These are phyloP conservation scores for Ceratobasidium sp. DNA, from an alignment of 1,284 basidiomycete genomes.

Conservation along the genomic window DNA sequence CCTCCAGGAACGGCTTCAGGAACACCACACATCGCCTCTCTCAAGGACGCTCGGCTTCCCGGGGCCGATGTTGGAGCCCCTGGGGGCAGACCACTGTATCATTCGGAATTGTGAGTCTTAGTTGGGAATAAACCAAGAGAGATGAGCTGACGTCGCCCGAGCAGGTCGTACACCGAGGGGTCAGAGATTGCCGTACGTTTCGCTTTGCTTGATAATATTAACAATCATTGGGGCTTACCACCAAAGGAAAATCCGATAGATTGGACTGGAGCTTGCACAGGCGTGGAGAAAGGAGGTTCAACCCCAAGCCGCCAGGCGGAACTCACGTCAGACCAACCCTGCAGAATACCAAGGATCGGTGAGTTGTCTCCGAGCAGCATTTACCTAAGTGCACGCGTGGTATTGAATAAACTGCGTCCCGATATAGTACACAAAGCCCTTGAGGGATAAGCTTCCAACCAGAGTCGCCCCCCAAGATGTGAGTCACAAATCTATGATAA, in stretches of 20 bases:
- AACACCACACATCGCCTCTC: neutral
- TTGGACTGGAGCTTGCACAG: slow-evolving; percentile 25
- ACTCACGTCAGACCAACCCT: slow-evolving; percentile 30
- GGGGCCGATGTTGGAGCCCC: no score
- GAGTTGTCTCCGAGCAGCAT: neutral
- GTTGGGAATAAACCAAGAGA: neutral
- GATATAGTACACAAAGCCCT: slow-evolving; percentile 24
- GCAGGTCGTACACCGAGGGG: slow-evolving; percentile 29
- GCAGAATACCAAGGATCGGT: slow-evolving; percentile 37
- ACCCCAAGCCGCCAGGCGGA: slow-evolving; percentile 14
- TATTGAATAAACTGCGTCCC: neutral
- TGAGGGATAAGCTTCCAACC: slow-evolving; percentile 28
- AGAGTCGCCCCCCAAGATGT: slow-evolving; percentile 31
- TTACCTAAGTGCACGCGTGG: neutral
- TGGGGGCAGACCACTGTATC: neutral
- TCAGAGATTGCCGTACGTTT: slow-evolving; percentile 27
- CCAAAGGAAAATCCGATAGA: neutral
- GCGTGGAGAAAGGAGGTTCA: slow-evolving; percentile 31
- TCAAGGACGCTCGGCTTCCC: neutral
- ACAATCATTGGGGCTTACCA: neutral
- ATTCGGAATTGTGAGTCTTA: slow-evolving; percentile 16
- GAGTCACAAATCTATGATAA: neutral
- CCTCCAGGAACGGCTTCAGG: slow-evolving; percentile 4
- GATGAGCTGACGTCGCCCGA: neutral
- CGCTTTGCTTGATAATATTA: neutral